These are phyloP conservation scores for Thalassiosira tumida DNA, from an alignment of 352 stramenopile species.

Conservation along the genomic window DNA sequence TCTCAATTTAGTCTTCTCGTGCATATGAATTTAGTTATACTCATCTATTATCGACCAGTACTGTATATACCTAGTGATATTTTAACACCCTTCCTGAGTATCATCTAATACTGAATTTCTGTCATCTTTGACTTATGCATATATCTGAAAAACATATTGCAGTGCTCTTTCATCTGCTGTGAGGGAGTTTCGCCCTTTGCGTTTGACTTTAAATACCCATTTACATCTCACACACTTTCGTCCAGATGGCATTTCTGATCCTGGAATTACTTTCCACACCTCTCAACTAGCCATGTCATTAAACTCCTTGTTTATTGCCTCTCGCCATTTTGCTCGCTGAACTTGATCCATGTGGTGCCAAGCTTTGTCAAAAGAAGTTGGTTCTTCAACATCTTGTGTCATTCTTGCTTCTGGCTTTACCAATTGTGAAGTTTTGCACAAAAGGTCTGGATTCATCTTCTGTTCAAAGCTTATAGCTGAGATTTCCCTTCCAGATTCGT, in stretches of 20 bases:
- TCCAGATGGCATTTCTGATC: neutral
- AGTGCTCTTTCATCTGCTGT: no score
- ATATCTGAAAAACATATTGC: no score
- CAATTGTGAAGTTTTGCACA: neutral
- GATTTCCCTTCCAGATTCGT: neutral
- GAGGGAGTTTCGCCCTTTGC: no score
- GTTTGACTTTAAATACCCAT: no score
- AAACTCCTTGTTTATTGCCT: neutral
- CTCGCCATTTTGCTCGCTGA: neutral
- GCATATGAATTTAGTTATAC: no score
- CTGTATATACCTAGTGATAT: no score
- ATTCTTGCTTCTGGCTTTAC: neutral
- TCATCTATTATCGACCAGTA: no score
- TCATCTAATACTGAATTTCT: no score
- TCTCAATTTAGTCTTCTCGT: no score
- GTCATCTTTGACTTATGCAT: no score
- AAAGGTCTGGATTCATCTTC: neutral
- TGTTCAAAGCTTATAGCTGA: neutral
- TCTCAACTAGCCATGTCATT: neutral
- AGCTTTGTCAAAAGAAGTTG: neutral
- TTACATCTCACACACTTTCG: no score
- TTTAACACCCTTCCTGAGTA: no score
- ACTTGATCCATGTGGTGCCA: neutral
- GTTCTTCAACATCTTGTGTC: neutral
- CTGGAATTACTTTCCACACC: neutral